phyloP scores from a whole-genome alignment of 2,329 filamentous ascomycete species.

The Raffaelea albimanens region DNA sequence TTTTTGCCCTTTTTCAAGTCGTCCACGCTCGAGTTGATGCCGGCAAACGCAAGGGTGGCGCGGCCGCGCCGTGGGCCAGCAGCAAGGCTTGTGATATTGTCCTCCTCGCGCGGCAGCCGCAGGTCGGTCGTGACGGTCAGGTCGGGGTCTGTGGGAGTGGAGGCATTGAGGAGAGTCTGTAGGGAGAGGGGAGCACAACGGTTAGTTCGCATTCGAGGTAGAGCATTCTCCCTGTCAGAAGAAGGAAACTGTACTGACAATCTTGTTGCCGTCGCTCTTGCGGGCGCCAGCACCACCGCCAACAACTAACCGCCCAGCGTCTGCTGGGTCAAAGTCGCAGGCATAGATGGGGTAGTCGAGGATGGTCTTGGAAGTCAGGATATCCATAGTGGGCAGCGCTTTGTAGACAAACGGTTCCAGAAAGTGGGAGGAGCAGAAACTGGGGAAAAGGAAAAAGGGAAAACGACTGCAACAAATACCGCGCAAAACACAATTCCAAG shows the following conservation, averaged over 20 bases:
- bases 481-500: no score
- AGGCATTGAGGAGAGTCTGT: conserved; percentile 65
- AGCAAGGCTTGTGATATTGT: conserved; percentile 77
- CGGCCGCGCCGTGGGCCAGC: conserved; percentile 52
- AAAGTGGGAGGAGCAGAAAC: background rate
- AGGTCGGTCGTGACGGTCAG: conserved; percentile 61
- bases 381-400: conserved; percentile 12
- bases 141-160: conserved; percentile 46
- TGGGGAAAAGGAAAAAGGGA: no score
- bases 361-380: conserved; percentile 50
- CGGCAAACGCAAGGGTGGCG: conserved; percentile 55
- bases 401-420: background rate
- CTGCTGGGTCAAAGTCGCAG: conserved; percentile 77
- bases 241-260: conserved; percentile 49
- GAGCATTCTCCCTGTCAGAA: no score
- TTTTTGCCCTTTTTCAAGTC: conserved; percentile 70
- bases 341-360: conserved; percentile 79
- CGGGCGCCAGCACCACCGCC: conserved; percentile 80
- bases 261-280: conserved; percentile 79
- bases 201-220: no score
- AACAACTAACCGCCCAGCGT: conserved; percentile 67
- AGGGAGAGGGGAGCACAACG: background rate
- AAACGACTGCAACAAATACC: no score
- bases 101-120: conserved; percentile 73
- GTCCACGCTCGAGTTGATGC: conserved; percentile 71